A percentile compares a stretch with the other conserved stretches of the same genome.
Conservation (phyloP, 345 rosid genomes). For the Brassica rapa region DNA sequence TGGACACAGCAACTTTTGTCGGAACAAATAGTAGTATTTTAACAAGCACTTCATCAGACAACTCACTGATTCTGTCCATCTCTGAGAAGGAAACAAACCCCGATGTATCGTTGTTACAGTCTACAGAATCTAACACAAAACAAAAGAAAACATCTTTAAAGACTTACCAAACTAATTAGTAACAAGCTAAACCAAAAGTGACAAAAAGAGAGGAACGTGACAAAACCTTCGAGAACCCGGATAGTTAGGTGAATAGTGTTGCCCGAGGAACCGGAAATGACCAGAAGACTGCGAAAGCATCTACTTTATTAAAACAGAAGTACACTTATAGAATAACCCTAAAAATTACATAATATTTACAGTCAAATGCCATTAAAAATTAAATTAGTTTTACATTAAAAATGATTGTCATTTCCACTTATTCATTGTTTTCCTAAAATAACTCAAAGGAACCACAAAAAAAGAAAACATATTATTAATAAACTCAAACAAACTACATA, state of each 20-base stretch:
- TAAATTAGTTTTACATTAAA: too few relatives aligned
- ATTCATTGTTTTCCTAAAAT: too few relatives aligned
- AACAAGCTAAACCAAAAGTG: not conserved
- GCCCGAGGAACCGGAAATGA: too few relatives aligned
- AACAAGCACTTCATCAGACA: not conserved
- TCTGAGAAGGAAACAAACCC: not conserved
- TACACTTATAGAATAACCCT: too few relatives aligned
- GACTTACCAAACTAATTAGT: not conserved
- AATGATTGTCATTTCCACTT: too few relatives aligned
- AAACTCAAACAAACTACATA: too few relatives aligned
- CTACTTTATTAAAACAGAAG: too few relatives aligned
- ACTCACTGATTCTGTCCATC: not conserved
- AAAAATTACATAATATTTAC: too few relatives aligned
- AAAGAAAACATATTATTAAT: too few relatives aligned
- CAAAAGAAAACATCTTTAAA: not conserved
- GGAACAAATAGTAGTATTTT: not conserved
- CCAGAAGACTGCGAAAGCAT: too few relatives aligned
- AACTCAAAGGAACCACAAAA: too few relatives aligned
- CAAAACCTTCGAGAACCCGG: not conserved
- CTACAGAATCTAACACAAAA: not conserved
- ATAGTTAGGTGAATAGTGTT: not conserved
- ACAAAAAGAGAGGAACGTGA: not conserved
- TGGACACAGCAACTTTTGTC: not conserved
- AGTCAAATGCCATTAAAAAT: too few relatives aligned
- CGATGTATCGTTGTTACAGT: not conserved